Conservation (phyloP, 2,329 filamentous ascomycete genomes). For the Periconia sp. region DNA sequence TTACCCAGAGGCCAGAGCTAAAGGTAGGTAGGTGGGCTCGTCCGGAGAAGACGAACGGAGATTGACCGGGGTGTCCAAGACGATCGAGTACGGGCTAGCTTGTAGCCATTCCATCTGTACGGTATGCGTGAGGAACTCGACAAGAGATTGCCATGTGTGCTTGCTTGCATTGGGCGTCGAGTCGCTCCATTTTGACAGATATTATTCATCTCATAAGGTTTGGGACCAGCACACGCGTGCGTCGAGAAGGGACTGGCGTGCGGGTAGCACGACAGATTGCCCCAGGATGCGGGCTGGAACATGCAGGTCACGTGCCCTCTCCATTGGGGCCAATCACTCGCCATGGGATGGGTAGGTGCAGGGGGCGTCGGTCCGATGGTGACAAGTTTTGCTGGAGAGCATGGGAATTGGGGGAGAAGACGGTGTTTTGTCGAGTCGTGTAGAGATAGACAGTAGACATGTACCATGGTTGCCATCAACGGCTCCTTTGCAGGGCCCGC, state of each 20-base stretch:
- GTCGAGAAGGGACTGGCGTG: too few relatives aligned
- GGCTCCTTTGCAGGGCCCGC: background rate
- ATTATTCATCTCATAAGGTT: background rate
- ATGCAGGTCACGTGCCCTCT: background rate
- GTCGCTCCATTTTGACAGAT: background rate
- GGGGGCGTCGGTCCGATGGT: background rate
- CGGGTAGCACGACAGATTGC: background rate
- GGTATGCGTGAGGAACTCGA: too few relatives aligned
- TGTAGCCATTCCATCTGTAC: constrained; percentile 13
- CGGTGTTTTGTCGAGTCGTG: too few relatives aligned
- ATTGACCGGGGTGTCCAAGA: constrained; percentile 11
- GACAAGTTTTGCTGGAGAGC: too few relatives aligned
- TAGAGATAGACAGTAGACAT: too few relatives aligned
- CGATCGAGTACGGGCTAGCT: constrained; percentile 14
- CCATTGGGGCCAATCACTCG: background rate
- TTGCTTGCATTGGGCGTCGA: background rate
- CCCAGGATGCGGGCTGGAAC: background rate
- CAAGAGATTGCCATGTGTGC: background rate
- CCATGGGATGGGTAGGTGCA: background rate
- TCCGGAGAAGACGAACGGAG: background rate
- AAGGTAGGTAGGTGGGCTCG: constrained; percentile 6
- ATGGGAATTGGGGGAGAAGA: too few relatives aligned
- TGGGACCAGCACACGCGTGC: too few relatives aligned
- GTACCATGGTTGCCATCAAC: background rate
- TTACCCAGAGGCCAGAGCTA: background rate